These are phyloP conservation scores for Phytophthora aleatoria DNA, from an alignment of 352 stramenopile species.

Conservation along the genomic window DNA sequence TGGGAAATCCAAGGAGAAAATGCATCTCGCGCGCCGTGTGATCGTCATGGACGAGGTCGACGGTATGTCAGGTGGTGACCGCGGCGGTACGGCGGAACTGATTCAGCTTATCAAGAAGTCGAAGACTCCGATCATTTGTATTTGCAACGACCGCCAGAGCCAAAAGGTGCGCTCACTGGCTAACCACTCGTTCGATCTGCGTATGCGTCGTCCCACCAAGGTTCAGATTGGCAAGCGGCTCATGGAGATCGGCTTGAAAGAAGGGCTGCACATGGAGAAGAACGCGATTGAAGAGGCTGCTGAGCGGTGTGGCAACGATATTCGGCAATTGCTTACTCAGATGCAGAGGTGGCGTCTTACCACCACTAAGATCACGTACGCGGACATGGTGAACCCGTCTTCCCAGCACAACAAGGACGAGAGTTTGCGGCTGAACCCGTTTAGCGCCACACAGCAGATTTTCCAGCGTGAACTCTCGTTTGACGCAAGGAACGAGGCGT, in stretches of 20 bases:
- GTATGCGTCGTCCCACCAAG: conserved; percentile 94
- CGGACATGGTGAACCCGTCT: conserved; percentile 79
- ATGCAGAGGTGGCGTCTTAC: conserved; percentile 96
- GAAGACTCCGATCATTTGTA: conserved; percentile 99
- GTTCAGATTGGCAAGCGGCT: conserved; percentile 91
- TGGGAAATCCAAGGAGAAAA: conserved; percentile 50
- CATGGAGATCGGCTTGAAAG: conserved; percentile 89
- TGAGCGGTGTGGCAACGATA: conserved; percentile 97
- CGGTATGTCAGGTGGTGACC: conserved; percentile 97
- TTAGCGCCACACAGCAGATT: conserved; percentile 95
- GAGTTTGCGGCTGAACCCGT: conserved; percentile 94
- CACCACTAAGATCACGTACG: conserved; percentile 83
- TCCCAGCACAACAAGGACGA: conserved; percentile 92
- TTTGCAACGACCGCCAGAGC: conserved; percentile 99
- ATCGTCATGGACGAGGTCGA: conserved; percentile 99
- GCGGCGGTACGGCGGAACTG: conserved; percentile 97
- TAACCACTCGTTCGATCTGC: conserved; percentile 98
- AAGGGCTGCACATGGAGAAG: conserved; percentile 94
- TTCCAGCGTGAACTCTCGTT: conserved; percentile 86
- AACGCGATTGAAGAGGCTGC: conserved; percentile 97
- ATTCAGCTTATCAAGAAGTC: conserved; percentile 99
- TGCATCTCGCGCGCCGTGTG: conserved; percentile 86
- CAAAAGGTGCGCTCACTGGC: conserved; percentile 94
- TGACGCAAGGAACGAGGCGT: conserved; percentile 94
- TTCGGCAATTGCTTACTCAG: conserved; percentile 96